Evolutionary conservation across 2,329 filamentous ascomycete genomes (phyloP), one percentile per base, ranked within the genome.

Genomic region (Colletotrichum melonis): DNA sequence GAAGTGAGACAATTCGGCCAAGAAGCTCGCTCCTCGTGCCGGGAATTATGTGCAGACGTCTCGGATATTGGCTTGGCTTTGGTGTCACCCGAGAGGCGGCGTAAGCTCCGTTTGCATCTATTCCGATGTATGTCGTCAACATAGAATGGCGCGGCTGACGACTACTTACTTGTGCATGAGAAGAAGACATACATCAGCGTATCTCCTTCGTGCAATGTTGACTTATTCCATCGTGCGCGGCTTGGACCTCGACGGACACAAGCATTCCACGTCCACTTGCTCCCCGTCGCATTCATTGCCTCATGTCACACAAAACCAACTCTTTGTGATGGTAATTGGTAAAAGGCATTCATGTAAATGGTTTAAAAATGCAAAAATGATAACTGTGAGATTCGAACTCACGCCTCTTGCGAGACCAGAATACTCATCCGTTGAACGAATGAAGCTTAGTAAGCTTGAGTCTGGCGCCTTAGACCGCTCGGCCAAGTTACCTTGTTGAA

Each of bases 331-430:
- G 5, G 14, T 14, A 42, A 19, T 46, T n/a, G 19, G 5, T 46
- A n/a, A 19, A n/a, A 46, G 7, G 7, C 42, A 3, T 46, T n/a
- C 16, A 19, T 46, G 42, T n/a, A 19, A n/a, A 19, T 32, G 55
- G 6, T 30, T 1, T 8, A 38, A 1, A 19, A 32, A 30, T 5
- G n/a, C 8, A 30, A 38, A 63, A 63, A 28, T 63, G 62, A 63
- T 63, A 63, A 63, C 62, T 63, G 62, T 63, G 62, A 63, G 62
- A 63, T 63, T 63, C 62, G 62, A 63, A 63, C 62, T 63, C 62
- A 63, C 62, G 62, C 62, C 62, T 63, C 62, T 63, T 63, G 62
- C 62, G 62, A 63, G 62, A 63, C 62, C 62, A 63, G 62, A 63
- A 63, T 63, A 55, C 62, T 26, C 62, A 24, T 54, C 46, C 62